A percentile compares a stretch with the other conserved stretches of the same genome.
Conservation (phyloP, 148 eudicot genomes). For the Dianthus caryophyllus region DNA sequence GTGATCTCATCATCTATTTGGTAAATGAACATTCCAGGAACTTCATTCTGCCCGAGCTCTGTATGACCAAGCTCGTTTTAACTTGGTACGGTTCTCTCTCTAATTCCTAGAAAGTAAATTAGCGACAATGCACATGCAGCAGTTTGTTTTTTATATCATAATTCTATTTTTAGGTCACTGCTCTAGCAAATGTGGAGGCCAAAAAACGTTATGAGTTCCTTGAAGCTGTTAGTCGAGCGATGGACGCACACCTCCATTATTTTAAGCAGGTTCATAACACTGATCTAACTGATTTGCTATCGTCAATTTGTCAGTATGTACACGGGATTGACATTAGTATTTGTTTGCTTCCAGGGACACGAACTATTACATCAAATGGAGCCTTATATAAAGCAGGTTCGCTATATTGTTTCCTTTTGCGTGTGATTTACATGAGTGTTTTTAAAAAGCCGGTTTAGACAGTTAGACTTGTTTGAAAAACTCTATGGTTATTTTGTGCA, state of each 20-base stretch:
- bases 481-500: conserved; percentile 37
- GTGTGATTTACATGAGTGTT: conserved; percentile 1
- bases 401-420: neutral
- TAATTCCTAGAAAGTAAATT: neutral
- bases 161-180: conserved; percentile 50
- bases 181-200: conserved; percentile 76
- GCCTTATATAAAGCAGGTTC: conserved; percentile 84
- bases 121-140: conserved; percentile 6
- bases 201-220: conserved; percentile 84
- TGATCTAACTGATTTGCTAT: conserved; percentile 1
- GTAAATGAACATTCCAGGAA: conserved; percentile 80
- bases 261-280: conserved; percentile 63
- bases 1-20: conserved; percentile 52
- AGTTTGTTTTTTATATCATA: neutral
- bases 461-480: neutral
- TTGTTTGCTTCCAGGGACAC: conserved; percentile 57
- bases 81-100: conserved; percentile 43
- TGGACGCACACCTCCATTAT: conserved; percentile 90
- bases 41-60: conserved; percentile 67
- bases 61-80: conserved; percentile 85
- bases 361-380: conserved; percentile 87
- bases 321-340: conserved; percentile 3
- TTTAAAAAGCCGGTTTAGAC: neutral
- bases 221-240: conserved; percentile 74
- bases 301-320: conserved; percentile 9